Base-by-base conservation (phyloP, 768 basidiomycete species). In the Kondoa malvinella region DNA sequence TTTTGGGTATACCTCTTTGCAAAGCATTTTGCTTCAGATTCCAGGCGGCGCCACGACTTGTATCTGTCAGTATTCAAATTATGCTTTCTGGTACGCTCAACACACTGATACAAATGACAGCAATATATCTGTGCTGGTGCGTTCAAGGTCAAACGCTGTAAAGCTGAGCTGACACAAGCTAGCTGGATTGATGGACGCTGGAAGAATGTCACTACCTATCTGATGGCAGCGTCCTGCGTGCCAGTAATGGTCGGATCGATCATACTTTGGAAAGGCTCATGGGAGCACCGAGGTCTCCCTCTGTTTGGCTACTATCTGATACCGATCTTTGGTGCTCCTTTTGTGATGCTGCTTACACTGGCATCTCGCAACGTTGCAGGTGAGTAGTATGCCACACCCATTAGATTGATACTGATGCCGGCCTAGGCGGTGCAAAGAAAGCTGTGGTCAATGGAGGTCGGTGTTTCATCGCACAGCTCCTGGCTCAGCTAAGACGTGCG, bases 251-350 rank as follows among this genome's bases (percentile, higher is more conserved):
- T 76, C 27, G 76, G 77, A 27, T 72, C 74, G n/a, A 30, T 56
- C 56, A 67, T 70, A 65, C 70, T 71, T 60, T 77, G 76, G 76
- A 68, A 67, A 4, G 76, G 73, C 1, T 72, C 74, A 29, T 77
- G 76, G 77, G 40, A 61, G 3, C 72, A 74, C 27, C 70, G 72
- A 0, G 76, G 72, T 2, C 70, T 74, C 1, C 77, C 77, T 2
- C 66, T 78, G 57, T 75, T 77, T 29, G 77, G 77, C 3, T 78
- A 74, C 64, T 77, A 76, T 61, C 75, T 66, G 70, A 73, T 58
- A 70, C 75, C 70, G 50, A 72, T 68, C 26, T 77, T 77, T 66
- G 77, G 77, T 12, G 74, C 77, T 1, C 77, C 77, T 4, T 77
- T 76, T 61, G 77, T 77, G 33, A 71, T 77, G 16, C 71, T 77